Evolutionary conservation across 768 basidiomycete genomes (phyloP).

Genomic region (Gloeopeniophorella convolvens): DNA sequence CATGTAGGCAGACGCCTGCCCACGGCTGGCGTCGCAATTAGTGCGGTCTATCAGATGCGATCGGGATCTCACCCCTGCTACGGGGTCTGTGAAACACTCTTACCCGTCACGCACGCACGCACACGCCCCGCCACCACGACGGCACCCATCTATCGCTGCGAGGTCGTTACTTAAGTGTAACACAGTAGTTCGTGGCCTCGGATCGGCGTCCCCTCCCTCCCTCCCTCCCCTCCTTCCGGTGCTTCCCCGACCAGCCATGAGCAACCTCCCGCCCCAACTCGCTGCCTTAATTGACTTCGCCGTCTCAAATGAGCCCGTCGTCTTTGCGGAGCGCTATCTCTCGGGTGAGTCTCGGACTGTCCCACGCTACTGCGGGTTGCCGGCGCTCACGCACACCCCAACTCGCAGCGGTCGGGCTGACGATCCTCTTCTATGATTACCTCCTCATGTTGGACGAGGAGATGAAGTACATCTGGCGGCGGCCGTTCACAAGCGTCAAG

Average conservation of each 20-base stretch:
- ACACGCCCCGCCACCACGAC: background rate
- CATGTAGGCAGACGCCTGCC: too few relatives aligned
- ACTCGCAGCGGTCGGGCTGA: constrained; percentile 28
- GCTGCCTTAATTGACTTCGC: background rate
- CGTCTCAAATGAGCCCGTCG: background rate
- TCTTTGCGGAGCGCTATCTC: constrained; percentile 7
- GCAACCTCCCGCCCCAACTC: background rate
- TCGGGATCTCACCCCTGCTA: constrained; percentile 7
- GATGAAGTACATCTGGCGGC: constrained; percentile 36
- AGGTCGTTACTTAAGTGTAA: constrained; percentile 9
- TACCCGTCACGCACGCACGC: background rate
- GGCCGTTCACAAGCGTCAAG: constrained; percentile 32
- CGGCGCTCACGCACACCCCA: background rate
- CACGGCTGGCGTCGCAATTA: too few relatives aligned
- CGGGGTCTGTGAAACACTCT: background rate
- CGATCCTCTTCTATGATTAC: constrained; percentile 38
- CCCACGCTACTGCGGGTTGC: background rate
- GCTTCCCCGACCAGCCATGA: too few relatives aligned
- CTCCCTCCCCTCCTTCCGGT: background rate
- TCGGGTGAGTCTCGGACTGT: background rate
- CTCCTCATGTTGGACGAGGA: constrained; percentile 37
- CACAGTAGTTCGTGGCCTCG: background rate
- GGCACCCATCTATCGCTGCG: too few relatives aligned
- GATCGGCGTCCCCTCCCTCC: background rate
- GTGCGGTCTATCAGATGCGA: background rate